These are phyloP conservation scores for Arthrobotrys iridis DNA, from an alignment of 2,329 filamentous ascomycete genomes.

Conservation along the genomic window DNA sequence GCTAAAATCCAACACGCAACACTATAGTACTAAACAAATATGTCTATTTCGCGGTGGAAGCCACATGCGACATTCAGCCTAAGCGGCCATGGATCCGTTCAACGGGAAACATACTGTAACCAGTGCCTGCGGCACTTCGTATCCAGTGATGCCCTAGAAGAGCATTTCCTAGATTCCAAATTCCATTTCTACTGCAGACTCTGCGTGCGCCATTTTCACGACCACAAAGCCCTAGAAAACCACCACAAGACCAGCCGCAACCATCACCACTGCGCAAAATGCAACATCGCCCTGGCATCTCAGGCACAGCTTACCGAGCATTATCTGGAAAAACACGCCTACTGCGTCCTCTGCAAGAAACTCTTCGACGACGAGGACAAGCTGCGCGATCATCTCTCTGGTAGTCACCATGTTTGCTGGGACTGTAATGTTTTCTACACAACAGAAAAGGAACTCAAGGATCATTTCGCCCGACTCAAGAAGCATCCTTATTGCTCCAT, in stretches of 20 bases:
- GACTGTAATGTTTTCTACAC: slow-evolving; percentile 53
- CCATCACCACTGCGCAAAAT: slow-evolving; percentile 41
- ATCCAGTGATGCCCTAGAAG: slow-evolving; percentile 40
- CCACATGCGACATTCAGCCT: slow-evolving; percentile 51
- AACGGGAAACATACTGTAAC: slow-evolving; percentile 47
- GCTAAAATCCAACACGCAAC: slow-evolving; percentile 18
- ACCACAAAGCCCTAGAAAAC: slow-evolving; percentile 48
- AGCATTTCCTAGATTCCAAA: slow-evolving; percentile 50
- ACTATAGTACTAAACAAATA: too few relatives aligned
- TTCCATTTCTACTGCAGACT: slow-evolving; percentile 50
- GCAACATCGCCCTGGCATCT: slow-evolving; percentile 38
- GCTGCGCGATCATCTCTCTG: slow-evolving; percentile 32
- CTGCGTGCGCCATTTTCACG: slow-evolving; percentile 46
- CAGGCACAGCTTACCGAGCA: slow-evolving; percentile 48
- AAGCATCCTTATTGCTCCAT: slow-evolving; percentile 46
- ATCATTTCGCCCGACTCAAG: slow-evolving; percentile 41
- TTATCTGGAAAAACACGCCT: slow-evolving; percentile 43
- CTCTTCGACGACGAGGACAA: slow-evolving; percentile 44
- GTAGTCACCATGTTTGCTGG: slow-evolving; percentile 48
- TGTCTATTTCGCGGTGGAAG: slow-evolving; percentile 46
- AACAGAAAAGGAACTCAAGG: slow-evolving; percentile 48
- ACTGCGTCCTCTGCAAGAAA: slow-evolving; percentile 44
- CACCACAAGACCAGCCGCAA: slow-evolving; percentile 48
- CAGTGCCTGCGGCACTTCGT: slow-evolving; percentile 43
- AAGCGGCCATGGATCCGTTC: slow-evolving; percentile 45